A percentile compares a stretch with the other conserved stretches of the same genome.
phyloP scores from a whole-genome alignment of 305 asterid species.

The Fraxinus latifolia region DNA sequence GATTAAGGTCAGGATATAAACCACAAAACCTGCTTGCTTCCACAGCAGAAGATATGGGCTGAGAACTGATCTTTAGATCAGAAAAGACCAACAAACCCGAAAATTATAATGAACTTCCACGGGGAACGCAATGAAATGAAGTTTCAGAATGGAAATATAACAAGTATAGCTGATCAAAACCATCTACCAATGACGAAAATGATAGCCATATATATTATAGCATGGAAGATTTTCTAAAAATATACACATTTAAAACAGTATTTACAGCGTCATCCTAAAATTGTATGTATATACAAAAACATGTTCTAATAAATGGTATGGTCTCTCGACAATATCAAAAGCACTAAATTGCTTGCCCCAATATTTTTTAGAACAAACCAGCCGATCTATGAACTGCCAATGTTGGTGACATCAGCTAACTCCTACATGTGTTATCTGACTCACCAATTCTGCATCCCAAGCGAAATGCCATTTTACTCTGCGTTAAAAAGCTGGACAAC shows the following conservation, averaged over 20 bases:
- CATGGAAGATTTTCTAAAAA: conserved; percentile 25
- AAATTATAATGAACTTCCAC: conserved; percentile 8
- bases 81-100: conserved; percentile 10
- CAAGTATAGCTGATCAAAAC: conserved; percentile 21
- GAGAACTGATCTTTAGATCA: background rate
- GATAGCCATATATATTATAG: conserved; percentile 20
- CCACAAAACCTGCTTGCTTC: conserved; percentile 14
- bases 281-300: conserved; percentile 46
- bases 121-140: background rate
- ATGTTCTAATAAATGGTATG: conserved; percentile 37
- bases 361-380: conserved; percentile 44
- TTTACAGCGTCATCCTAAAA: conserved; percentile 34
- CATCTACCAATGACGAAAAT: conserved; percentile 21
- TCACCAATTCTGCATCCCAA: conserved; percentile 81
- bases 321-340: conserved; percentile 44
- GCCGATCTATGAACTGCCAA: conserved; percentile 60
- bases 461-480: conserved; percentile 69
- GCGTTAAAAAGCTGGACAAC: conserved; percentile 63
- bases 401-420: conserved; percentile 66
- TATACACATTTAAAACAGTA: conserved; percentile 45
- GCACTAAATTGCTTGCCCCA: conserved; percentile 44
- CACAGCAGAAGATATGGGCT: conserved; percentile 10
- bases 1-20: conserved; percentile 12
- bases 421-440: conserved; percentile 47
- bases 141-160: conserved; percentile 10